phyloP scores from a whole-genome alignment of 78 protist species.

The Diacronema lutheri region DNA sequence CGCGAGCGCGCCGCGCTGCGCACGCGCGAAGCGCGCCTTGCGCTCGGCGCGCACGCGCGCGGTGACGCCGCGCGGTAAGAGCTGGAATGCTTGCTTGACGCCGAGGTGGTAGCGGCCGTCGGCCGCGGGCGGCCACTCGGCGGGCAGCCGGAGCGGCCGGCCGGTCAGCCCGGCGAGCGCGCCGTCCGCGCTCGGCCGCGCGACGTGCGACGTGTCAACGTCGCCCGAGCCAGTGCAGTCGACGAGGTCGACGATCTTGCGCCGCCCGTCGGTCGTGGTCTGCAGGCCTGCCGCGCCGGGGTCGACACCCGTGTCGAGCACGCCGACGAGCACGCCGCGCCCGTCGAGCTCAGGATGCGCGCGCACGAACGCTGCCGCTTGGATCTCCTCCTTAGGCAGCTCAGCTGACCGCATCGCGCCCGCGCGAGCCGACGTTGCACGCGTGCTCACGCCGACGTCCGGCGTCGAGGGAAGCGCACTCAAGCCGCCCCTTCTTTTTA shows the following conservation, averaged over 20 bases:
- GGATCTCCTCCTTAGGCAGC: conserved; percentile 38
- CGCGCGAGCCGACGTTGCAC: too few relatives aligned
- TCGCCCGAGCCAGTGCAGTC: conserved; percentile 76
- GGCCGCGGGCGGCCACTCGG: neutral
- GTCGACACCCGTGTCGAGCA: conserved; percentile 68
- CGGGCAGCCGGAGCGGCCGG: neutral
- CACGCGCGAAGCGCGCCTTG: neutral
- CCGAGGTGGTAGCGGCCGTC: neutral
- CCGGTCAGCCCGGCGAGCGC: conserved; percentile 10
- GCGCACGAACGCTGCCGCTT: neutral
- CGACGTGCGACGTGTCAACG: conserved; percentile 37
- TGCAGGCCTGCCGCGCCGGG: conserved; percentile 70
- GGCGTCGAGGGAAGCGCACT: too few relatives aligned
- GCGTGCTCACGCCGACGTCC: too few relatives aligned
- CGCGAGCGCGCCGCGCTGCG: neutral
- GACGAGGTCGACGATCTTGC: conserved; percentile 69
- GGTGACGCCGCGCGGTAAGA: conserved; percentile 30
- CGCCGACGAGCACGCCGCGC: conserved; percentile 29
- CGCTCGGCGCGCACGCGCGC: conserved; percentile 21
- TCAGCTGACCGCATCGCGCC: neutral
- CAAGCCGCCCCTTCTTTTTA: too few relatives aligned
- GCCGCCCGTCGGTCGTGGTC: conserved; percentile 69
- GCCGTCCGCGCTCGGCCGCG: neutral
- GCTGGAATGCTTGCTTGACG: conserved; percentile 30
- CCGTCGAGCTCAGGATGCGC: neutral